A percentile compares a stretch with the other conserved stretches of the same genome.
Conservation (phyloP, 2,329 filamentous ascomycete genomes). For the Epichloe bromicola region DNA sequence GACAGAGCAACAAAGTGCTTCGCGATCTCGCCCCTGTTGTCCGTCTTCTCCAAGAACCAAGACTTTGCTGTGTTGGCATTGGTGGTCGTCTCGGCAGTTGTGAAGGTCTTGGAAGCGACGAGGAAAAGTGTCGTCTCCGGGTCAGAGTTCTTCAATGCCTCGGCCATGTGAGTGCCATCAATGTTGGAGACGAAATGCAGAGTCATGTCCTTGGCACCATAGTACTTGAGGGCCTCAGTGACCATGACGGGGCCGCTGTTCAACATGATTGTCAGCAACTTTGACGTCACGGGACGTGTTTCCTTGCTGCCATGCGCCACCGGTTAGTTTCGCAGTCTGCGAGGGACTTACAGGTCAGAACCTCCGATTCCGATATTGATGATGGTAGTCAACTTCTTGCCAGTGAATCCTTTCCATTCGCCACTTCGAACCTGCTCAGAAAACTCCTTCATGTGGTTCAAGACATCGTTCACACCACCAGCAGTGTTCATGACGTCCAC, state of each 20-base stretch:
- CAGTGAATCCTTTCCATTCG: conserved; percentile 92
- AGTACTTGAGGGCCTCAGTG: conserved; percentile 91
- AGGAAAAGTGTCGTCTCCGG: conserved; percentile 99
- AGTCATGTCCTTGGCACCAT: conserved; percentile 72
- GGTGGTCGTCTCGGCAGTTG: conserved; percentile 90
- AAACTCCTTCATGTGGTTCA: conserved; percentile 98
- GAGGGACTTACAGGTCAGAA: conserved; percentile 76
- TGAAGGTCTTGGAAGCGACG: conserved; percentile 98
- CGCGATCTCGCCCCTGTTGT: conserved; percentile 71
- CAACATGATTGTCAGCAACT: background rate
- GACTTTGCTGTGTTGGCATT: conserved; percentile 95
- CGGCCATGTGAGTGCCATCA: conserved; percentile 93
- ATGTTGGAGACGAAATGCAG: conserved; percentile 99
- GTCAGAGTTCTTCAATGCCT: conserved; percentile 77
- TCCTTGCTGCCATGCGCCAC: background rate
- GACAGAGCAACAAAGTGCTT: conserved; percentile 99
- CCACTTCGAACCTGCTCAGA: conserved; percentile 88
- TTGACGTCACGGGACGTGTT: too few species aligned
- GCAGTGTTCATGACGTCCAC: conserved; percentile 83
- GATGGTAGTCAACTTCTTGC: conserved; percentile 93
- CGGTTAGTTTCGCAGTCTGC: background rate
- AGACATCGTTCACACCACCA: conserved; percentile 77
- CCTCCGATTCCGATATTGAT: conserved; percentile 97
- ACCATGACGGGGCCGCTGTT: conserved; percentile 93
- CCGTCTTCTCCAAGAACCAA: conserved; percentile 83